These are phyloP conservation scores for Amanita exitialis DNA, from an alignment of 768 basidiomycete genomes.

Conservation along the genomic window DNA sequence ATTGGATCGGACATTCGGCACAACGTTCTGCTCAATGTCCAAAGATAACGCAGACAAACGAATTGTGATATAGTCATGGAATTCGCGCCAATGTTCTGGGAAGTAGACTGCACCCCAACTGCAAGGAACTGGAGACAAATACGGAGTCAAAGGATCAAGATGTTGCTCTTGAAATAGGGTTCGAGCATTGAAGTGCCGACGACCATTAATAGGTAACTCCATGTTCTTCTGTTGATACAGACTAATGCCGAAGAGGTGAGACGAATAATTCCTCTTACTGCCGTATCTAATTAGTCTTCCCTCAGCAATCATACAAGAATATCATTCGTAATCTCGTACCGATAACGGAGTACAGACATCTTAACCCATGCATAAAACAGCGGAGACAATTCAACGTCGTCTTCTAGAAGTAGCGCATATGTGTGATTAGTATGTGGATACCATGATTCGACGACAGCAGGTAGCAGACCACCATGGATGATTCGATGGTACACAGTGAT, in stretches of 20 bases:
- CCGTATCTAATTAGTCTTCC: constrained; percentile 41
- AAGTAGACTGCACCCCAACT: constrained; percentile 93
- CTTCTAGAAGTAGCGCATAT: constrained; percentile 76
- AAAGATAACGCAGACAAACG: constrained; percentile 48
- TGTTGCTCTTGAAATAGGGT: constrained; percentile 36
- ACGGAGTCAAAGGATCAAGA: constrained; percentile 47
- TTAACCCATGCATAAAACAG: constrained; percentile 83
- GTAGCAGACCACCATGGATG: constrained; percentile 69
- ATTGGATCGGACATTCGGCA: constrained; percentile 73
- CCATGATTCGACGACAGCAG: constrained; percentile 86
- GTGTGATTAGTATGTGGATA: constrained; percentile 65
- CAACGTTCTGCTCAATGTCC: constrained; percentile 36
- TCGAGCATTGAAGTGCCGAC: constrained; percentile 60
- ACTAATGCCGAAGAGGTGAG: constrained; percentile 66
- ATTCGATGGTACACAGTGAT: constrained; percentile 61
- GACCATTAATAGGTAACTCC: constrained; percentile 60
- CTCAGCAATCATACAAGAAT: background rate
- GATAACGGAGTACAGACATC: constrained; percentile 67
- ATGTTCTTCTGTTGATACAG: constrained; percentile 81
- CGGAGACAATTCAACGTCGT: constrained; percentile 80
- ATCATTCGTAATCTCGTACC: constrained; percentile 26
- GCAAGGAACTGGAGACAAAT: constrained; percentile 81
- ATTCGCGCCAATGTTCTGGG: constrained; percentile 82
- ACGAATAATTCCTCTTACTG: constrained; percentile 22
- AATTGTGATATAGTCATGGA: constrained; percentile 65